These are phyloP conservation scores for Salix dunnii DNA, from an alignment of 345 rosid species.

Conservation along the genomic window DNA sequence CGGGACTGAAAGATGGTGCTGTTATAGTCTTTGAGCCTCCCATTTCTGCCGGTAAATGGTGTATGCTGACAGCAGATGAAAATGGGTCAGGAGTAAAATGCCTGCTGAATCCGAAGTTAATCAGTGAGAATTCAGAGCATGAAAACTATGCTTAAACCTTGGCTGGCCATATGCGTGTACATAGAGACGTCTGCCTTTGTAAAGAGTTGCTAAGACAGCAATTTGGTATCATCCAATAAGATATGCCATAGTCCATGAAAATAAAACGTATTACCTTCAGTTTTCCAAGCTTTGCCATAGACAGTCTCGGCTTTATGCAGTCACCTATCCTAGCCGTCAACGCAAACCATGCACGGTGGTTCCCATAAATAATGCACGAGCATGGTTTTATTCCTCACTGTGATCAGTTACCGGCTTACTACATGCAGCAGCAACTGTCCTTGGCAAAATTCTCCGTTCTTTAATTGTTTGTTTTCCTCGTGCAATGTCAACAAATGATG, in stretches of 20 bases:
- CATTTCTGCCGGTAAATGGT: conserved; percentile 24
- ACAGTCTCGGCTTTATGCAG: neutral
- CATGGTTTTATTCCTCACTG: neutral
- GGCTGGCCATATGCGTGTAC: neutral
- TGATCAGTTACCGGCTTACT: neutral
- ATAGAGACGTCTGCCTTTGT: neutral
- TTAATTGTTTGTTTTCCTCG: too few species aligned
- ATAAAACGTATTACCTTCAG: neutral
- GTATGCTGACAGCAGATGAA: conserved; percentile 1
- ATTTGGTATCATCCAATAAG: neutral
- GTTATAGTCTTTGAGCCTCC: conserved; percentile 39
- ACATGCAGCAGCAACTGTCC: neutral
- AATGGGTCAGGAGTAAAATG: neutral
- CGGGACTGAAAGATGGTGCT: conserved; percentile 37
- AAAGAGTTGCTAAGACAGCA: neutral
- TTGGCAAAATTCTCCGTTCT: neutral
- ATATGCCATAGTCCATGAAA: neutral
- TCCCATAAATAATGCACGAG: neutral
- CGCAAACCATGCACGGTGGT: neutral
- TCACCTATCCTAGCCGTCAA: neutral
- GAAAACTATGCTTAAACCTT: neutral
- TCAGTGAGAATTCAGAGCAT: neutral
- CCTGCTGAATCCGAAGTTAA: neutral
- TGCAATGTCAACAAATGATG: too few species aligned
- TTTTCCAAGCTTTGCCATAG: neutral